Evolutionary conservation across 257 asterid species (phyloP).

Genomic region (Fraxinus americana): DNA sequence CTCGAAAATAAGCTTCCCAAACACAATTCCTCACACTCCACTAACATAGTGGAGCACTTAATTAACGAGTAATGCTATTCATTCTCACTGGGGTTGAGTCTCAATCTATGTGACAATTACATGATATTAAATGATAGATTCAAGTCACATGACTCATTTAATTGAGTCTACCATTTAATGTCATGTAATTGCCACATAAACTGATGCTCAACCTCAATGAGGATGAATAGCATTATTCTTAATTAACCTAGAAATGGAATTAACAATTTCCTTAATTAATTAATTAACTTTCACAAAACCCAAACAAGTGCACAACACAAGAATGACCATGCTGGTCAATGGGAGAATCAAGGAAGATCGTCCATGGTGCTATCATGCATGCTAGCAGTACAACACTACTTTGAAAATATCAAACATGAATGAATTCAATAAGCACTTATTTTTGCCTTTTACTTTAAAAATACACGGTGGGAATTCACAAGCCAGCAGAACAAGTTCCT

Average conservation of each 20-base stretch:
- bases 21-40: neutral
- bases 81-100: no score
- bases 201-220: no score
- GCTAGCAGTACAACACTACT: conserved; percentile 29
- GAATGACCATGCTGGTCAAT: conserved; percentile 42
- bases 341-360: conserved; percentile 53
- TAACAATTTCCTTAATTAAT: neutral
- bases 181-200: no score
- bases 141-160: no score
- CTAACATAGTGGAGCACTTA: neutral
- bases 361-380: conserved; percentile 42
- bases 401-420: conserved; percentile 40
- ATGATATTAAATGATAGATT: no score
- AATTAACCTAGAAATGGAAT: neutral
- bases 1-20: neutral
- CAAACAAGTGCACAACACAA: conserved; percentile 25
- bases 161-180: no score
- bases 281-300: neutral
- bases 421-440: conserved; percentile 24
- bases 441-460: neutral
- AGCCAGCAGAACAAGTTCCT: conserved; percentile 55
- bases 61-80: neutral
- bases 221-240: no score
- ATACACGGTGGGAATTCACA: conserved; percentile 54
- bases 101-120: no score